A percentile compares a stretch with the other conserved stretches of the same genome.
Evolutionary conservation across 257 asterid genomes (phyloP).

Genomic region (Vinca minor): DNA sequence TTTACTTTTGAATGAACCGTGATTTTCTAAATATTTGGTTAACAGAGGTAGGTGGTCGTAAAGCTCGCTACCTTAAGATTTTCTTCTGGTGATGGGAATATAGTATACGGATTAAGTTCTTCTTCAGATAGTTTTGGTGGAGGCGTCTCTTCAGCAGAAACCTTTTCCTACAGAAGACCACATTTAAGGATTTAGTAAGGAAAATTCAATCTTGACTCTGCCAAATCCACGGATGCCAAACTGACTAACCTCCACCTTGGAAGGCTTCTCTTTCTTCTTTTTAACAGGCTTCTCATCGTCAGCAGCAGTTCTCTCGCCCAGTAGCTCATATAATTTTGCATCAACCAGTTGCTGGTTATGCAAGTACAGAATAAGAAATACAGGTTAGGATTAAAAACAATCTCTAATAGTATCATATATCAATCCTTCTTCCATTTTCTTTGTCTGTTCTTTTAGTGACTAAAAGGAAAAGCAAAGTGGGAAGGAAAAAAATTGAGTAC

Average conservation of each 20-base stretch:
- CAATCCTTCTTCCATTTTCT: neutral
- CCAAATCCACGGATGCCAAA: conserved; percentile 13
- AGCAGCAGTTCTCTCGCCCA: conserved; percentile 83
- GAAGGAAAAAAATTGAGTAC: conserved; percentile 26
- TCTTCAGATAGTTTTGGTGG: conserved; percentile 62
- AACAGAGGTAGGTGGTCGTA: neutral
- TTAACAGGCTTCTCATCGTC: conserved; percentile 80
- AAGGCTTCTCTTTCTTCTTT: conserved; percentile 89
- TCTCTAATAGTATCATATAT: neutral
- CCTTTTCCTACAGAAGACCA: conserved; percentile 43
- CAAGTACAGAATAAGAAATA: conserved; percentile 11
- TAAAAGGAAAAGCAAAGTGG: neutral
- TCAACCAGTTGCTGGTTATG: conserved; percentile 64
- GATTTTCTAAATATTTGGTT: neutral
- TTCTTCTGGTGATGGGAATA: conserved; percentile 80
- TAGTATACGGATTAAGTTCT: conserved; percentile 68
- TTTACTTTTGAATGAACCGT: neutral
- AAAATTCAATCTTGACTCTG: neutral
- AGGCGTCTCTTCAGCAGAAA: conserved; percentile 44
- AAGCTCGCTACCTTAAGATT: conserved; percentile 57
- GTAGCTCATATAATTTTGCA: conserved; percentile 50
- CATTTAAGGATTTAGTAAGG: neutral
- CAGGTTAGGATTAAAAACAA: neutral
- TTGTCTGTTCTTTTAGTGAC: too few species aligned
- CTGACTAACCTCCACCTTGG: conserved; percentile 51